Percentiles rank a stretch among this genome's conserved stretches.
These are phyloP conservation scores for Globisporangium solare DNA, from an alignment of 352 stramenopile genomes.

Conservation along the genomic window DNA sequence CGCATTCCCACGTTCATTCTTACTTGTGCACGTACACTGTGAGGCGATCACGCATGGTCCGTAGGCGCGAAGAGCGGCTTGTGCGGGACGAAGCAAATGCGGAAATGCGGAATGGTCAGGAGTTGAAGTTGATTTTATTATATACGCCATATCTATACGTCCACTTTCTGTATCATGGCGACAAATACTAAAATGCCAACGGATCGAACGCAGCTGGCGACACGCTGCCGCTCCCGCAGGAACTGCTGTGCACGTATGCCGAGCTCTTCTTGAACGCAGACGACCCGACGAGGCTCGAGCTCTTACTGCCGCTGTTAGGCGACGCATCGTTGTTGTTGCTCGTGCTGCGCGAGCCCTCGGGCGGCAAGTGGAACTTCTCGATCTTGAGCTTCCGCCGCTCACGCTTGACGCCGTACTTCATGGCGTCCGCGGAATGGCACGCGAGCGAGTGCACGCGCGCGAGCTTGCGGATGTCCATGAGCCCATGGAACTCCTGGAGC, in stretches of 20 bases:
- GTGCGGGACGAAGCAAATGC: too few relatives aligned
- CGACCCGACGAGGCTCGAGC: conserved; percentile 7
- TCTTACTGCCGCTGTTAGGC: conserved; percentile 5
- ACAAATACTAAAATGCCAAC: conserved; percentile 10
- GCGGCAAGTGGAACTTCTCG: conserved; percentile 72
- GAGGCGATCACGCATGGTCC: too few relatives aligned
- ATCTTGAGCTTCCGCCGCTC: conserved; percentile 70
- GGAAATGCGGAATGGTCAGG: too few relatives aligned
- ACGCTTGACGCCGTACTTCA: conserved; percentile 59
- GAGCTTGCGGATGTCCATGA: conserved; percentile 54
- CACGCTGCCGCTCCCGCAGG: conserved; percentile 1
- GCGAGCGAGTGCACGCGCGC: conserved; percentile 53
- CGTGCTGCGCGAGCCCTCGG: conserved; percentile 48
- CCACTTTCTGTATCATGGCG: too few relatives aligned
- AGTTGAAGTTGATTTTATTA: too few relatives aligned
- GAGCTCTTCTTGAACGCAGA: conserved; percentile 3
- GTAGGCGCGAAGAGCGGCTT: too few relatives aligned
- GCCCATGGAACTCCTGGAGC: conserved; percentile 53
- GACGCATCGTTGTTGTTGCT: conserved; percentile 9
- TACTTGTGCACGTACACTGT: too few relatives aligned
- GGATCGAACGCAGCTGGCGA: conserved; percentile 5
- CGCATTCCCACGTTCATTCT: too few relatives aligned
- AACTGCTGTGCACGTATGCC: background rate
- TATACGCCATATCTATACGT: too few relatives aligned
- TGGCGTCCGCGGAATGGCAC: conserved; percentile 44